Evolutionary conservation across 2,329 filamentous ascomycete species (phyloP).

Genomic region (Penicillium polonicum): DNA sequence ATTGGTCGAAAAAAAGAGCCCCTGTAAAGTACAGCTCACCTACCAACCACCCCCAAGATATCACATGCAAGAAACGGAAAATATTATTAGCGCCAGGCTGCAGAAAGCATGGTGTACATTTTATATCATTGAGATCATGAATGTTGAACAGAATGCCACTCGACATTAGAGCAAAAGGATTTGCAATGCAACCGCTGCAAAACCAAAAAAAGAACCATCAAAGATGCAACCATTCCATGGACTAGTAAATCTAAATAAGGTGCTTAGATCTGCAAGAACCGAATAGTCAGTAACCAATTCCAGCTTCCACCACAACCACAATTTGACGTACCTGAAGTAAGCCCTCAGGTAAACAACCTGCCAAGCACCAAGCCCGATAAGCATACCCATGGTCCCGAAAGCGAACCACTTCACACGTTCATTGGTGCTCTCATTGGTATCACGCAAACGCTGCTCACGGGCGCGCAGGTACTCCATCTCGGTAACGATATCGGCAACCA

Average conservation of each 20-base stretch:
- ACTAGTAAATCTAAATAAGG: slow-evolving; percentile 54
- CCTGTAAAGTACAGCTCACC: too few species aligned
- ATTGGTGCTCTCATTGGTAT: slow-evolving; percentile 99
- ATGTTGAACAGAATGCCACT: slow-evolving; percentile 25
- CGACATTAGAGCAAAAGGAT: slow-evolving; percentile 18
- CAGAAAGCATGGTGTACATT: slow-evolving; percentile 22
- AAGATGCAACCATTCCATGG: slow-evolving; percentile 18
- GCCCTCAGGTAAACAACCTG: slow-evolving; percentile 96
- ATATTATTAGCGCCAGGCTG: slow-evolving; percentile 10
- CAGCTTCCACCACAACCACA: neutral
- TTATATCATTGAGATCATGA: slow-evolving; percentile 32
- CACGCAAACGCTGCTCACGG: slow-evolving; percentile 90
- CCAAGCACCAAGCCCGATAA: slow-evolving; percentile 88
- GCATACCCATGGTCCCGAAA: slow-evolving; percentile 84
- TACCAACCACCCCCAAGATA: neutral
- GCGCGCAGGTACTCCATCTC: slow-evolving; percentile 95
- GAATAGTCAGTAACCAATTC: slow-evolving; percentile 1
- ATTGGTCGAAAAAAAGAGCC: neutral
- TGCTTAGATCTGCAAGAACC: slow-evolving; percentile 60
- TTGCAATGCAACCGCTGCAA: slow-evolving; percentile 14
- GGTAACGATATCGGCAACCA: slow-evolving; percentile 79
- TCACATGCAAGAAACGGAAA: neutral
- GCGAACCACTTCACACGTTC: slow-evolving; percentile 99
- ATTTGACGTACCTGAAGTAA: slow-evolving; percentile 73
- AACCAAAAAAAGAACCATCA: slow-evolving; percentile 14